Evolutionary conservation across 2,329 filamentous ascomycete genomes (phyloP).

Genomic region (Alternaria arbusti): DNA sequence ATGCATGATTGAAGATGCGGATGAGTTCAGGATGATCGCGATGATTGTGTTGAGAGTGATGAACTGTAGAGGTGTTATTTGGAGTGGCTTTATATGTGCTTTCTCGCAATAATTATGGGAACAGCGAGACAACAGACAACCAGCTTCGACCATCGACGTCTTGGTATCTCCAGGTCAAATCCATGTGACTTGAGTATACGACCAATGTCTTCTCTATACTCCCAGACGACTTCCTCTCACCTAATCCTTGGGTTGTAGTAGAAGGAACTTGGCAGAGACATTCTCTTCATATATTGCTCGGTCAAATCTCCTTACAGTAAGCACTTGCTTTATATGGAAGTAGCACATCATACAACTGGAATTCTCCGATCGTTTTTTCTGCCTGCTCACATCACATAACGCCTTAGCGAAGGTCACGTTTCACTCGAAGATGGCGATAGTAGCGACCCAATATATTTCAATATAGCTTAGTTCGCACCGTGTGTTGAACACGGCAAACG

Average conservation of each 20-base stretch:
- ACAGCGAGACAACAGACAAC: neutral
- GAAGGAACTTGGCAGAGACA: neutral
- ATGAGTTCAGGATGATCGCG: neutral
- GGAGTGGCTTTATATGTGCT: neutral
- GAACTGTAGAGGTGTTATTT: neutral
- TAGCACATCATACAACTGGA: neutral
- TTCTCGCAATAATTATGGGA: neutral
- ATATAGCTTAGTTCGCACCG: neutral
- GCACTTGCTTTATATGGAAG: neutral
- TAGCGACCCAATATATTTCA: neutral
- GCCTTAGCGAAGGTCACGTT: neutral
- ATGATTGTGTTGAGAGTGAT: neutral
- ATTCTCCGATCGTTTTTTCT: neutral
- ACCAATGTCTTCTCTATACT: neutral
- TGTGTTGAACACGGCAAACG: neutral
- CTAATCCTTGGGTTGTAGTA: neutral
- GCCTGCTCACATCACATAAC: neutral
- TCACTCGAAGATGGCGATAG: neutral
- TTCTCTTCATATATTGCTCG: neutral
- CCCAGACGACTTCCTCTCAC: neutral
- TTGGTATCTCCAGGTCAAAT: neutral
- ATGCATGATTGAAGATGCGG: neutral
- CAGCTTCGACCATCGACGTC: neutral
- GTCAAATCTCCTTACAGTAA: neutral
- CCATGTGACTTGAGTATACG: neutral